Base-by-base conservation (phyloP, 805 yeast species). In the Cyberlindnera galapagoensis region DNA sequence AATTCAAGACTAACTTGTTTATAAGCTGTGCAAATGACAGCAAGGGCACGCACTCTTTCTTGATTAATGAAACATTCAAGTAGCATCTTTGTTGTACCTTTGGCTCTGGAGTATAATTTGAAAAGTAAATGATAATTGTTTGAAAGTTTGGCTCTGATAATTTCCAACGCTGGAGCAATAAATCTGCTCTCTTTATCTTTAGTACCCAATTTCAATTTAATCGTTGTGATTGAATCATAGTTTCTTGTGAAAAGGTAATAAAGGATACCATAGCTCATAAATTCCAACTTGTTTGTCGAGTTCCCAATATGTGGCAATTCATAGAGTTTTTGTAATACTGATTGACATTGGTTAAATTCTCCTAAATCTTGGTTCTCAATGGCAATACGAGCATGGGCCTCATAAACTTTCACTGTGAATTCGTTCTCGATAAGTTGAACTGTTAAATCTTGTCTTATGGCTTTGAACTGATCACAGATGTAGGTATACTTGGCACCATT, bases 311-410 rank as follows among this genome's bases (percentile, higher is more conserved):
- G 55, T 6, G 62, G 60, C 16, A 48, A 46, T 18, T 63, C 70
- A 50, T 80, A 88, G 16, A 88, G 60, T 27, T 69, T 63, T 41
- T 73, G 73, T 31, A 92, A 59, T 47, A 86, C 85, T 11, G 94
- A 75, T 56, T 83, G 94, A 54, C 97, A 92, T 55, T 90, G 97
- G 60, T 92, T 92, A 55, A 83, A 87, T 56, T 92, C 97, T 8
- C 97, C 97, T 41, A 90, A 59, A 56, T 90, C 98, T 24, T 72
- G 69, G 50, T 81, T 78, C 44, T 77, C 81, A 23, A 90, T 68
- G 0, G 97, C 94, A n/a, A 88, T 63, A 30, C 87, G 72, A 4
- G 92, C 92, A 56, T 90, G 94, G 3, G 77, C 69, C 56, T 86
- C 92, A 56, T 92, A 90, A 0, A 86, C 95, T 34, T 60, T 51